phyloP scores from a whole-genome alignment of 345 rosid genomes.

The Pelargonium nanum region DNA sequence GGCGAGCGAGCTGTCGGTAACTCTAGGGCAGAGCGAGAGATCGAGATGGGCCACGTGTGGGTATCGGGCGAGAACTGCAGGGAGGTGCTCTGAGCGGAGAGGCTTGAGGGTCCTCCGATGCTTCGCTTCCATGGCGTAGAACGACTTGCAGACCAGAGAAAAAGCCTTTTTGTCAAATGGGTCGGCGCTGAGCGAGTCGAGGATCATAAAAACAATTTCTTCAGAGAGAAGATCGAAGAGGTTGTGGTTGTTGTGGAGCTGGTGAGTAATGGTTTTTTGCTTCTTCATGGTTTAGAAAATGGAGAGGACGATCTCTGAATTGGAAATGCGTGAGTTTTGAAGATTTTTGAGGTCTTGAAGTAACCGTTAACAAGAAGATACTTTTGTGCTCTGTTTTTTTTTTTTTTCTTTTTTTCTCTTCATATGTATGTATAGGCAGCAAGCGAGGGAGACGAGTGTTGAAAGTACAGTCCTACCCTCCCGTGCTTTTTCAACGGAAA shows the following conservation, averaged over 20 bases:
- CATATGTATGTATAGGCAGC: too few relatives aligned
- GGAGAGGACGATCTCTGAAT: neutral
- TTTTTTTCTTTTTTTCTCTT: too few relatives aligned
- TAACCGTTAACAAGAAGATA: too few relatives aligned
- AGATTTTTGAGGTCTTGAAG: neutral
- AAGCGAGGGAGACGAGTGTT: neutral
- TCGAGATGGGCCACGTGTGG: conserved; percentile 33
- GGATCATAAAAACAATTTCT: conserved; percentile 42
- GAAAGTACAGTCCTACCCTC: neutral
- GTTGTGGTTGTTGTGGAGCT: conserved; percentile 1
- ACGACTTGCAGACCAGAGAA: conserved; percentile 43
- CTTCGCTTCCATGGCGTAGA: conserved; percentile 32
- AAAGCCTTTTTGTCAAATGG: conserved; percentile 47
- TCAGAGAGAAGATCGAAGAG: conserved; percentile 46
- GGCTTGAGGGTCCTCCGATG: conserved; percentile 47
- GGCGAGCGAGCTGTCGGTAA: conserved; percentile 28
- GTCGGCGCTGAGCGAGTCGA: conserved; percentile 32
- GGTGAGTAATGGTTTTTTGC: neutral
- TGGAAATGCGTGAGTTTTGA: too few relatives aligned
- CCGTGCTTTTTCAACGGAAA: neutral
- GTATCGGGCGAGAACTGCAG: conserved; percentile 36
- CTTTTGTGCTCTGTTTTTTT: neutral
- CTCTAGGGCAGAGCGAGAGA: conserved; percentile 53
- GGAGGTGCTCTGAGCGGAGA: conserved; percentile 41
- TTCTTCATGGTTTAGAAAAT: neutral